Evolutionary conservation across 306 rosid species (phyloP), one percentile per base, ranked within the genome.

Genomic region (Prinsepia uniflora): DNA sequence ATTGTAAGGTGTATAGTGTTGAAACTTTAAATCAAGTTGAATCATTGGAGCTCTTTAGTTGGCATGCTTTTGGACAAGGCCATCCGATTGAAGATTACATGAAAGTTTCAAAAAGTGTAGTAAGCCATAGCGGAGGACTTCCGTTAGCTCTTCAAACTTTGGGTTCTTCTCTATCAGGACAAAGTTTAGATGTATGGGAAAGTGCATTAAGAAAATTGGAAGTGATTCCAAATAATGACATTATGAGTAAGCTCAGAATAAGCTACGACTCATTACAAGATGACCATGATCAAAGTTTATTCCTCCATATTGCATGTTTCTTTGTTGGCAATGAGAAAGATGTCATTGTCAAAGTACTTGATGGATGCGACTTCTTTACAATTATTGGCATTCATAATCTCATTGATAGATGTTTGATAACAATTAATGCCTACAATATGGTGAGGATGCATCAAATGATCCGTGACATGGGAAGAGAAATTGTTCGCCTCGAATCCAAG

Each of bases 401-500:
- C 36, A 20, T 20, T 0, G 60, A 55, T 19, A 3, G 11, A 11
- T 64, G 52, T 44, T 42, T 64, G 50, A 0, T 64, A 18, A 11
- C 53, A 5, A 20, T 43, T 43, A 52, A 19, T 43, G 4, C 5
- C 11, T 10, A 20, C 6, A 19, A 18, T 5, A 20, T 10, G 36
- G 18, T 64, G 68, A 42, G 6, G 15, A 19, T 64, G 68, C 53
- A 20, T 64, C 68, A 11, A 19, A 11, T 64, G 52, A 11, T 64
- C 43, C 68, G 52, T 44, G 53, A 64, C 52, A 19, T 43, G 68
- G 68, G 68, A 43, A 64, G 39, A 64, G 40, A 19, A 19, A 43
- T 64, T 43, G 68, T 43, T 11, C 68, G n/a, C 17, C 50, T 0
- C n/a, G 50, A 63, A 18, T 24, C 68, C 6, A 43, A 64, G 2